These are phyloP conservation scores for Lipomyces spencermartinsiae DNA, from an alignment of 805 yeast genomes.

Conservation along the genomic window DNA sequence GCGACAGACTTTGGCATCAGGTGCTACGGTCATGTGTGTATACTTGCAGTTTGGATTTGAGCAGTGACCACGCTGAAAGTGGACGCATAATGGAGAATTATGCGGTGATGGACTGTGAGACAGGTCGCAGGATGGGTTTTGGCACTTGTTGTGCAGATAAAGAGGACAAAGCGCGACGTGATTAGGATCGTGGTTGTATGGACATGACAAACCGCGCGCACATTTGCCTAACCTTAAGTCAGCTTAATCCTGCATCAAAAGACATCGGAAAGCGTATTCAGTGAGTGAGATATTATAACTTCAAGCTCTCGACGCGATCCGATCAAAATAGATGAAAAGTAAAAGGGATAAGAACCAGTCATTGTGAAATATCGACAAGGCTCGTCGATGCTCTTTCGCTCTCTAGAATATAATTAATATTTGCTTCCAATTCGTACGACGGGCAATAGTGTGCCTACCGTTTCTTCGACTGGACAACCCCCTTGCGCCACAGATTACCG, in stretches of 20 bases:
- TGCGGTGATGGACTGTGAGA: conserved; percentile 64
- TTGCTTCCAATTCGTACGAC: neutral
- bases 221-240: conserved; percentile 55
- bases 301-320: neutral
- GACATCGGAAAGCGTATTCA: conserved; percentile 7
- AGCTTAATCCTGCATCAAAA: neutral
- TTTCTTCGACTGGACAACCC: conserved; percentile 31
- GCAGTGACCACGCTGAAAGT: conserved; percentile 56
- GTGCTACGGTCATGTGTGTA: conserved; percentile 54
- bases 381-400: conserved; percentile 31
- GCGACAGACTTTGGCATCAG: conserved; percentile 61
- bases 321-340: conserved; percentile 4
- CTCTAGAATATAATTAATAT: neutral
- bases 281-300: neutral
- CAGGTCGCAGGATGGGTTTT: conserved; percentile 54
- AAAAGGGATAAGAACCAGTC: conserved; percentile 40
- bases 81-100: conserved; percentile 67
- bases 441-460: conserved; percentile 4
- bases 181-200: conserved; percentile 57
- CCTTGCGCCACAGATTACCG: conserved; percentile 37
- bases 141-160: conserved; percentile 57
- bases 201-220: conserved; percentile 58
- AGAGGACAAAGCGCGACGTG: conserved; percentile 63
- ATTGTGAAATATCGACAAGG: conserved; percentile 44
- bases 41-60: conserved; percentile 58